Conservation (phyloP, 345 rosid species). For the Pugionium cornutum region DNA sequence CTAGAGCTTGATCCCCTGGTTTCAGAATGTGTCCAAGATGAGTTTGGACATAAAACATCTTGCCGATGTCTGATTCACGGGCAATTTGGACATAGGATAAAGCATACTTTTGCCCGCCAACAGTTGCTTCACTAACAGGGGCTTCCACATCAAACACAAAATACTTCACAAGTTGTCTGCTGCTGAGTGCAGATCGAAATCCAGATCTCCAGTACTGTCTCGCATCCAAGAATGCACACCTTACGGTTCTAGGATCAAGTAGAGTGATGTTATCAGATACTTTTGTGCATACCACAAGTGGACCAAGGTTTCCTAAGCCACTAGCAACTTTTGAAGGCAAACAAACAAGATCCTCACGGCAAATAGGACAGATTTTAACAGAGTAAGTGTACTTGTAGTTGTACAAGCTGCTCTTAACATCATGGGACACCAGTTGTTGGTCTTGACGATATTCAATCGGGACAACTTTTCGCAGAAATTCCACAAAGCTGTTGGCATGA, state of each 20-base stretch:
- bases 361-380: constrained; percentile 57
- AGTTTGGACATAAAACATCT: constrained; percentile 51
- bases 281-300: constrained; percentile 60
- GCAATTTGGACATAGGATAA: constrained; percentile 55
- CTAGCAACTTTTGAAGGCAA: constrained; percentile 47
- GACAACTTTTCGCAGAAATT: constrained; percentile 55
- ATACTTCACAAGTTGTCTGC: constrained; percentile 64
- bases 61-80: constrained; percentile 53
- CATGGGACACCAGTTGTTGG: constrained; percentile 60
- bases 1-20: constrained; percentile 59
- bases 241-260: constrained; percentile 53
- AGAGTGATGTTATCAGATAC: constrained; percentile 56
- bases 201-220: constrained; percentile 55
- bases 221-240: constrained; percentile 53
- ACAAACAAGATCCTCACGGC: constrained; percentile 62
- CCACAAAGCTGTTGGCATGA: constrained; percentile 55
- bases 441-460: constrained; percentile 51
- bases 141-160: constrained; percentile 55
- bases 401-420: constrained; percentile 54
- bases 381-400: constrained; percentile 42
- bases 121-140: constrained; percentile 39
- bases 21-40: constrained; percentile 60
- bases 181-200: constrained; percentile 50
- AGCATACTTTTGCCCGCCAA: constrained; percentile 55
- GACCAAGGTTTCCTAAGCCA: constrained; percentile 59